Evolutionary conservation across 208 protist genomes (phyloP).

Genomic region (Acanthamoeba triangularis): DNA sequence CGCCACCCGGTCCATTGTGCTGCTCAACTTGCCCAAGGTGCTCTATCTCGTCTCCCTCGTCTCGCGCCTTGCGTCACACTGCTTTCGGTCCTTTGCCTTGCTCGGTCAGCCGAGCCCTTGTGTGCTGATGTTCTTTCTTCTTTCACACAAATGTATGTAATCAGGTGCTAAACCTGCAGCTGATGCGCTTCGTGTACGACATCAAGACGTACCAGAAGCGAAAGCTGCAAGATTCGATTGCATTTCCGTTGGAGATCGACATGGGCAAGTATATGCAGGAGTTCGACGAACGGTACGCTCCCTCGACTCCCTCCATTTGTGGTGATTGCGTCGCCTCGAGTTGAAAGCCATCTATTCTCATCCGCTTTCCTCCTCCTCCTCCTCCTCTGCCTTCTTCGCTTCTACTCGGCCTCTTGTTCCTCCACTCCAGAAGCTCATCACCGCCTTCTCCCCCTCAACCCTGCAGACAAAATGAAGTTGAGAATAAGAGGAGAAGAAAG

Average conservation of each 20-base stretch:
- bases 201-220: conserved; percentile 49
- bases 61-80: too few relatives aligned
- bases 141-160: neutral
- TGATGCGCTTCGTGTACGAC: conserved; percentile 76
- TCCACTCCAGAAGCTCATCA: conserved; percentile 38
- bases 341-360: neutral
- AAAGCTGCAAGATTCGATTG: conserved; percentile 52
- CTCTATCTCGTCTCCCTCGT: neutral
- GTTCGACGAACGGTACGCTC: conserved; percentile 48
- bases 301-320: neutral
- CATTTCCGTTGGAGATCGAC: conserved; percentile 65
- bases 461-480: conserved; percentile 53
- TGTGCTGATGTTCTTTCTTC: neutral
- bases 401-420: neutral
- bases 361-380: neutral
- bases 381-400: neutral
- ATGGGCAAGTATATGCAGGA: conserved; percentile 67
- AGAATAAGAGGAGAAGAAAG: conserved; percentile 75
- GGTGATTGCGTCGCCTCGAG: neutral
- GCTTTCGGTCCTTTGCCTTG: too few relatives aligned
- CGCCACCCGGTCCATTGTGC: conserved; percentile 57
- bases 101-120: too few relatives aligned
- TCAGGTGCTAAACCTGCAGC: conserved; percentile 69
- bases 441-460: conserved; percentile 43
- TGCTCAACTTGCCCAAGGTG: conserved; percentile 72